These are phyloP conservation scores for Trifolium subterraneum DNA, from an alignment of 306 rosid genomes.

Conservation along the genomic window DNA sequence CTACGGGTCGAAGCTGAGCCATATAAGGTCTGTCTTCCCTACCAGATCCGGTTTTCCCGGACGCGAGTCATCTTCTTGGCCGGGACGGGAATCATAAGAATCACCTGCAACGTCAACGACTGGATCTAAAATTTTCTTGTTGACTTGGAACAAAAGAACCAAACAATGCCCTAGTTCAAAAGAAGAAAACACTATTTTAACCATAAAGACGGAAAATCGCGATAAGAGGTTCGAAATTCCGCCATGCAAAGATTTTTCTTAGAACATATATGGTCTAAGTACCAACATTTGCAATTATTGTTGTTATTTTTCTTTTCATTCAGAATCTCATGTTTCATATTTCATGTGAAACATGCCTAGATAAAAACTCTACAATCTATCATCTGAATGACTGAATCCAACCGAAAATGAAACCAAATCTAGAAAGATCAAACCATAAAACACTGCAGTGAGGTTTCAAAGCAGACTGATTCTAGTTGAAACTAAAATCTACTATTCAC, in stretches of 20 bases:
- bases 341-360: conserved; percentile 28
- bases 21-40: too few relatives aligned
- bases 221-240: background rate
- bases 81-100: too few relatives aligned
- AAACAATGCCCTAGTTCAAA: background rate
- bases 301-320: background rate
- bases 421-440: conserved; percentile 43
- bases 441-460: conserved; percentile 35
- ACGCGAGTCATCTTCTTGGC: too few relatives aligned
- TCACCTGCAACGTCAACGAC: too few relatives aligned
- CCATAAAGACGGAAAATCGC: background rate
- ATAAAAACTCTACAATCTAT: conserved; percentile 48
- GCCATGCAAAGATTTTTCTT: background rate
- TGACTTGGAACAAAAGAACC: background rate
- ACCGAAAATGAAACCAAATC: conserved; percentile 43
- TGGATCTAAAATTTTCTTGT: background rate
- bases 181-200: too few relatives aligned
- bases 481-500: conserved; percentile 48
- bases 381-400: conserved; percentile 25
- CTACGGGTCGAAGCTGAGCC: too few relatives aligned
- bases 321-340: background rate
- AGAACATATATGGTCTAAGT: background rate
- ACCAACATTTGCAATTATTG: background rate
- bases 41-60: too few relatives aligned
- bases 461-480: conserved; percentile 42